Conservation (phyloP, 2,329 filamentous ascomycete genomes). For the Neocucurbitaria cava region DNA sequence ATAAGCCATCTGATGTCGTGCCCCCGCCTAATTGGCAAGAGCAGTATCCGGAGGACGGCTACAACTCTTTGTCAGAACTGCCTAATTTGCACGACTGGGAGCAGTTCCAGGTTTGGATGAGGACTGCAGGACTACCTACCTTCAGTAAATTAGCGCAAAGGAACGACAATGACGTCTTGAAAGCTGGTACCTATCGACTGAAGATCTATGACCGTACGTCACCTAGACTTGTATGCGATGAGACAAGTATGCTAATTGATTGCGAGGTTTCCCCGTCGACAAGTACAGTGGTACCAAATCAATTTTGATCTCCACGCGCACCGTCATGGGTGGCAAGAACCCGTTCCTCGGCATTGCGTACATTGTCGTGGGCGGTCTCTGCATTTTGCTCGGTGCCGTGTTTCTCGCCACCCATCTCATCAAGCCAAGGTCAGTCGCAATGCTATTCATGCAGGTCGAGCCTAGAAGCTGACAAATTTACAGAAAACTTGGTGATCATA, state of each 20-base stretch:
- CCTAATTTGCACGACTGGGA: conserved; percentile 79
- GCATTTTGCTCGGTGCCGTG: conserved; percentile 83
- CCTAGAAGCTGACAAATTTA: conserved; percentile 19
- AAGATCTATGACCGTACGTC: conserved; percentile 78
- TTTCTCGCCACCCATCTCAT: conserved; percentile 93
- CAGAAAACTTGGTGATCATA: conserved; percentile 97
- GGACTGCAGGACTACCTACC: conserved; percentile 88
- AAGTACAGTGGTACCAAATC: conserved; percentile 87
- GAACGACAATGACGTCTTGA: conserved; percentile 76
- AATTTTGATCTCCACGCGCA: conserved; percentile 86
- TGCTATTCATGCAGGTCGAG: neutral
- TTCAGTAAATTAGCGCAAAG: conserved; percentile 93
- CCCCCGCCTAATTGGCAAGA: conserved; percentile 87
- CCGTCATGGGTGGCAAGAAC: conserved; percentile 93
- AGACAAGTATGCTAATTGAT: conserved; percentile 27
- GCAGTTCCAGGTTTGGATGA: conserved; percentile 98
- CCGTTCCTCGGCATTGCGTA: conserved; percentile 97
- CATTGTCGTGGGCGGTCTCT: conserved; percentile 90
- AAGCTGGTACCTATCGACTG: conserved; percentile 75
- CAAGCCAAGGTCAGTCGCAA: conserved; percentile 74
- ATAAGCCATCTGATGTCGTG: conserved; percentile 69
- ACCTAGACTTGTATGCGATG: neutral
- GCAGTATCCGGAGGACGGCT: conserved; percentile 71
- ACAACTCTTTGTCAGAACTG: conserved; percentile 67
- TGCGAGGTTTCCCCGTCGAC: conserved; percentile 77